Evolutionary conservation across 495 filamentous ascomycete genomes (phyloP).

Genomic region (Astrocystis sublimbata): DNA sequence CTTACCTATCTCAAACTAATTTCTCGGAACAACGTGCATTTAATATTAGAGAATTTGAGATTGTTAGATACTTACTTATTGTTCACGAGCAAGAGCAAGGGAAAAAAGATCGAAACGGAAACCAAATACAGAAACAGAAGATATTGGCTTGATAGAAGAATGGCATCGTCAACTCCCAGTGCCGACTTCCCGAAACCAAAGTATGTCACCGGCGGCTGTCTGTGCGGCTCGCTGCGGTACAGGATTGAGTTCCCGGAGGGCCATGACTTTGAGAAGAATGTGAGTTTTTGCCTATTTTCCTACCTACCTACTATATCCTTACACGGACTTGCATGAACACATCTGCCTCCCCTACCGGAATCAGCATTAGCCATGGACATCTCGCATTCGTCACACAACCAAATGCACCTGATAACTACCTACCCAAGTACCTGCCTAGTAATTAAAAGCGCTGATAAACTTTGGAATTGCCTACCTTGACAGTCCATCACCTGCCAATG

Average conservation of each 20-base stretch:
- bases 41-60: no score
- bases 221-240: conserved; percentile 40
- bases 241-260: conserved; percentile 35
- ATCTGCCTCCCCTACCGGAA: no score
- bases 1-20: no score
- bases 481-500: conserved; percentile 43
- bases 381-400: no score
- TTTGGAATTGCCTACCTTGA: not conserved
- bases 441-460: no score
- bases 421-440: no score
- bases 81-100: no score
- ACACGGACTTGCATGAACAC: not conserved
- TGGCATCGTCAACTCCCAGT: conserved; percentile 12
- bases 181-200: conserved; percentile 33
- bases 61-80: no score
- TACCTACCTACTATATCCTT: not conserved
- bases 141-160: not conserved
- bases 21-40: no score
- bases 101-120: not conserved
- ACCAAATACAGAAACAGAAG: not conserved
- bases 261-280: conserved; percentile 37
- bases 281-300: conserved; percentile 15
- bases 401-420: no score
- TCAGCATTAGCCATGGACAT: no score
- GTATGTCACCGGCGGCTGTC: conserved; percentile 42